A percentile compares a stretch with the other conserved stretches of the same genome.
phyloP scores from a whole-genome alignment of 2,329 filamentous ascomycete species.

The Talaromyces pinophilus region DNA sequence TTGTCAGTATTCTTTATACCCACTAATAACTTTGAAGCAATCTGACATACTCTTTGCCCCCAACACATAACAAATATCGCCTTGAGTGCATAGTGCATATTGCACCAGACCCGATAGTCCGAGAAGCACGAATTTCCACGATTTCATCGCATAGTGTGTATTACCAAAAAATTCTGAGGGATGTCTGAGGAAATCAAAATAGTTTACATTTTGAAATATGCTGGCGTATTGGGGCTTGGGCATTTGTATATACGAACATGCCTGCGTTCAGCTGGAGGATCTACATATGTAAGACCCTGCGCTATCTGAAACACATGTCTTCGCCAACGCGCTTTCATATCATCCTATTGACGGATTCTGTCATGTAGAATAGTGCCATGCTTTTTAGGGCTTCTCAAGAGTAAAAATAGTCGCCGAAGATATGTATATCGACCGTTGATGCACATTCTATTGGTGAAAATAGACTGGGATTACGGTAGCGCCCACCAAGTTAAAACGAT shows the following conservation, averaged over 20 bases:
- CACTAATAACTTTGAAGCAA: background rate
- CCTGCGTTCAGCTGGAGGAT: background rate
- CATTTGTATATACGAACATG: background rate
- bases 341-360: background rate
- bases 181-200: background rate
- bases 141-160: background rate
- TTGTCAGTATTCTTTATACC: background rate
- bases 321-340: background rate
- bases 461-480: background rate
- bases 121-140: background rate
- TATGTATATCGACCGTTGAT: background rate
- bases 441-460: background rate
- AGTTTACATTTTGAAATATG: background rate
- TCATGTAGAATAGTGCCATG: background rate
- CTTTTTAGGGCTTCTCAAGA: background rate
- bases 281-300: background rate
- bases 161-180: background rate
- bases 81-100: constrained; percentile 10
- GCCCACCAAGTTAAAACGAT: background rate
- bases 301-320: background rate
- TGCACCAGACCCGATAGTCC: background rate
- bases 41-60: constrained; percentile 20
- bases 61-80: constrained; percentile 23
- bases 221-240: background rate
- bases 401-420: background rate